Evolutionary conservation across 73 alveolate genomes (phyloP), one percentile per base, ranked within the genome.

Genomic region (Uronychia binucleata): DNA sequence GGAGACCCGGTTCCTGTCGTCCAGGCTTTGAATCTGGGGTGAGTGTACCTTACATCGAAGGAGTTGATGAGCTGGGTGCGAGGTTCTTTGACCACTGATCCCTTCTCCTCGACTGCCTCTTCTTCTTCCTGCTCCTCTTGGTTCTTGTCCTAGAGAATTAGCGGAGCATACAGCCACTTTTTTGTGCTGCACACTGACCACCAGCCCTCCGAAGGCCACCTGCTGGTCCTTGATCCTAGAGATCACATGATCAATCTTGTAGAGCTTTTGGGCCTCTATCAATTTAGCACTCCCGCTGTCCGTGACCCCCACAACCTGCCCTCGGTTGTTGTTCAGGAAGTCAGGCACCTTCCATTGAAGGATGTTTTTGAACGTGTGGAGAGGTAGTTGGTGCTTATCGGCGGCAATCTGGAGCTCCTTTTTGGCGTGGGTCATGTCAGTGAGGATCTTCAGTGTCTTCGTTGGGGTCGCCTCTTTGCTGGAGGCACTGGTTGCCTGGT

Each of bases 1-100:
- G 78, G 78, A 46, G 30, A 77, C 81, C 30, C 83, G n/a, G 27
- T 59, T 31, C 81, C 78, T 86, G 33, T 86, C 92, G 35, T 86
- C 92, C 57, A 86, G 31, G 78, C 84, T 31, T 33, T 86, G 67
- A 46, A 46, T 46, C 67, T 46, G 19, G 19, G 67, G 19, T 11
- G 5, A 46, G 67, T 46, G 5, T 46, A 5, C 19, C 67, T 46
- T 46, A 46, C 67, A 46, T 46, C 67, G 19, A 46, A 11, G 19
- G 67, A 46, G 67, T 46, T 46, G n/a, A 46, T 19, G 67, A 46
- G 5, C 67, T 46, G 67, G 67, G 5, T 46, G 5, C n/a, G 67
- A 19, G 5, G 5, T 46, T 46, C 67, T 46, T 46, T 5, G 19
- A 11, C 19, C 67, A 11, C n/a, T 46, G n/a, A 11, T 46, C 67